Evolutionary conservation across 768 basidiomycete species (phyloP).

Genomic region (Suillus americanus): DNA sequence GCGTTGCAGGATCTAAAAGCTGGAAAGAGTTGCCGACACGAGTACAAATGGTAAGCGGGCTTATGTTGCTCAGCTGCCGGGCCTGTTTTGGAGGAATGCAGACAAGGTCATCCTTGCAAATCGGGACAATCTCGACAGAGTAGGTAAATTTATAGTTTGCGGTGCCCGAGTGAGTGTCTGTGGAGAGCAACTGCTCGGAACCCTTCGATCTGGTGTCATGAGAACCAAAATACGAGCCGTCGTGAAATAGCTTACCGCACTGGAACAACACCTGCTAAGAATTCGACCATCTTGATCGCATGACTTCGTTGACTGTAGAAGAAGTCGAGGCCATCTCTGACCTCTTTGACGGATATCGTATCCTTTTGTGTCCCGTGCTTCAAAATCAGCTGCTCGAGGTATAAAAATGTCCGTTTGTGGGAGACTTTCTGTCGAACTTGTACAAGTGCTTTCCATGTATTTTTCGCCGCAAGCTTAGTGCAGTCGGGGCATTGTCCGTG

Average conservation of each 20-base stretch:
- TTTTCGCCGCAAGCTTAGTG: slow-evolving; percentile 92
- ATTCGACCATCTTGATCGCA: slow-evolving; percentile 96
- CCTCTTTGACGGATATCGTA: slow-evolving; percentile 91
- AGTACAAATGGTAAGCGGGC: slow-evolving; percentile 81
- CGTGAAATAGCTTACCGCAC: slow-evolving; percentile 56
- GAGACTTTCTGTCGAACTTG: slow-evolving; percentile 99
- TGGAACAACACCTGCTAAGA: slow-evolving; percentile 84
- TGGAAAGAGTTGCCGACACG: slow-evolving; percentile 93
- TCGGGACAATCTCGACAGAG: slow-evolving; percentile 94
- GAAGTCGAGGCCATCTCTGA: slow-evolving; percentile 93
- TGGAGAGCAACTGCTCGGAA: slow-evolving; percentile 92
- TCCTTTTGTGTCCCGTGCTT: slow-evolving; percentile 97
- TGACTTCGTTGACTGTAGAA: slow-evolving; percentile 91
- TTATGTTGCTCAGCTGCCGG: slow-evolving; percentile 82
- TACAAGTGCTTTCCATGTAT: slow-evolving; percentile 97
- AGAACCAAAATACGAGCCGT: slow-evolving; percentile 8
- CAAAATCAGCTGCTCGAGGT: slow-evolving; percentile 94
- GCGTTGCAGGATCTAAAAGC: slow-evolving; percentile 84
- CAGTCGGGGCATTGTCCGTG: slow-evolving; percentile 96
- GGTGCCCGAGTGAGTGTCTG: slow-evolving; percentile 88
- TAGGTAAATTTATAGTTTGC: slow-evolving; percentile 98
- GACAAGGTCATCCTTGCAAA: slow-evolving; percentile 98
- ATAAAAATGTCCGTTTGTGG: slow-evolving; percentile 97
- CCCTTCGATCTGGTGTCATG: slow-evolving; percentile 67
- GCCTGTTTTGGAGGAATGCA: slow-evolving; percentile 86